Evolutionary conservation across 306 rosid genomes (phyloP), one percentile per base, ranked within the genome.

Genomic region (Macrotyloma uniflorum): DNA sequence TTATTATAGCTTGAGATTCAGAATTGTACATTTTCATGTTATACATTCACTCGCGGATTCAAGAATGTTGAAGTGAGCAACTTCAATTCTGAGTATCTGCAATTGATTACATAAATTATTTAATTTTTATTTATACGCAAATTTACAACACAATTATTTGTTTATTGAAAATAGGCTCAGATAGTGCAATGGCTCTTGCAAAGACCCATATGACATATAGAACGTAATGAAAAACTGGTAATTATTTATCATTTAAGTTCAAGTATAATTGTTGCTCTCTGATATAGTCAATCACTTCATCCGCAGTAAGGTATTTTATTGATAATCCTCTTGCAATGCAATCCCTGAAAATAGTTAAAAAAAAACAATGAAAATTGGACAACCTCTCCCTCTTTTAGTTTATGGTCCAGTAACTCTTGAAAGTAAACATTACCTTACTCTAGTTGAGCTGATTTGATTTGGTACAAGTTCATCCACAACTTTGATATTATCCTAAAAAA

Each of bases 311-410:
- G 83, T 91, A 92, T 79, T 95, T 95, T 83, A 89, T 87, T 0
- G 98, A 92, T 88, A 89, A 76, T 38, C 96, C 90, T 86, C 93
- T 89, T 30, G 97, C 85, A 62, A 95, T 88, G 91, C 98, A 95
- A 58, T 88, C 89, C 97, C 98, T 92, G 93, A 76, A 78, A 79
- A 8, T 13, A 24, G 20, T 33, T n/a, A 26, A 7, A 35, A 18
- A 22, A n/a, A 5, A 15, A 58, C 65, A 61, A 36, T 9, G 26
- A 38, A 72, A 24, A 23, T 54, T 77, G 16, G 72, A 26, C 11
- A 72, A 26, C 11, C 11, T 5, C 28, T 65, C 35, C 18, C 59
- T 51, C 38, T 10, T 38, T 32, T 1, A 19, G 23, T 40, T 77
- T 4, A 55, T 55, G 23, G 4, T 43, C 59, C 58, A 12, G 72